Conservation (phyloP, 371 early-diverging fungal genomes). For the Mucor piriformis region DNA sequence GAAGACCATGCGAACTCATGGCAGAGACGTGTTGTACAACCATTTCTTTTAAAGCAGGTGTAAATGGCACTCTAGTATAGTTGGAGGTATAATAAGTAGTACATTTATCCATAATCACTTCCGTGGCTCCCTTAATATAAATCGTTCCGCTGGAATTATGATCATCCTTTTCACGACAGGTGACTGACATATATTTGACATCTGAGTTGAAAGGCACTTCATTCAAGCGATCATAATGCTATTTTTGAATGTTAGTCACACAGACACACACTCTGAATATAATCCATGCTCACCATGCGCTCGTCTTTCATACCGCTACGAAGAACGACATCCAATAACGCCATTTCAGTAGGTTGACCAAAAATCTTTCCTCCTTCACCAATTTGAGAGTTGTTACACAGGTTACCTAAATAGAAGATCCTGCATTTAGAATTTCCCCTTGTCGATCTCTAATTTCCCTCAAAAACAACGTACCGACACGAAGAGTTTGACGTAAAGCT, state of each 20-base stretch:
- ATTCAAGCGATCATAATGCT: conserved; percentile 62
- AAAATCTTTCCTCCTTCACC: conserved; percentile 67
- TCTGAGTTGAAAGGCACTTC: conserved; percentile 92
- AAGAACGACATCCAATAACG: conserved; percentile 70
- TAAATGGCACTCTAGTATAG: conserved; percentile 38
- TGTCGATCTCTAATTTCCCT: neutral
- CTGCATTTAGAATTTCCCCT: no score
- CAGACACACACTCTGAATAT: no score
- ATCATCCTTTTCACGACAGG: conserved; percentile 48
- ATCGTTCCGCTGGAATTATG: conserved; percentile 18
- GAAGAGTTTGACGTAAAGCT: conserved; percentile 56
- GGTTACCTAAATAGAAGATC: conserved; percentile 38
- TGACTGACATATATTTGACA: conserved; percentile 88
- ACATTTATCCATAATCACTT: conserved; percentile 73
- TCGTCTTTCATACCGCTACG: conserved; percentile 60
- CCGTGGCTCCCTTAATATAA: conserved; percentile 81
- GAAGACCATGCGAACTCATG: conserved; percentile 82
- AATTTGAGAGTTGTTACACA: conserved; percentile 80
- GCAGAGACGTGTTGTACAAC: conserved; percentile 62
- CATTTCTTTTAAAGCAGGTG: conserved; percentile 52
- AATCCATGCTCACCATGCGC: conserved; percentile 53
- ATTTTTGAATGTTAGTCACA: neutral
- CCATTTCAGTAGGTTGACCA: conserved; percentile 89
- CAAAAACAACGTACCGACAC: conserved; percentile 50
- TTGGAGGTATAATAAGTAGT: conserved; percentile 59